A percentile compares a stretch with the other conserved stretches of the same genome.
Evolutionary conservation across 495 filamentous ascomycete genomes (phyloP).

Genomic region (Evansstolkia leycettana): DNA sequence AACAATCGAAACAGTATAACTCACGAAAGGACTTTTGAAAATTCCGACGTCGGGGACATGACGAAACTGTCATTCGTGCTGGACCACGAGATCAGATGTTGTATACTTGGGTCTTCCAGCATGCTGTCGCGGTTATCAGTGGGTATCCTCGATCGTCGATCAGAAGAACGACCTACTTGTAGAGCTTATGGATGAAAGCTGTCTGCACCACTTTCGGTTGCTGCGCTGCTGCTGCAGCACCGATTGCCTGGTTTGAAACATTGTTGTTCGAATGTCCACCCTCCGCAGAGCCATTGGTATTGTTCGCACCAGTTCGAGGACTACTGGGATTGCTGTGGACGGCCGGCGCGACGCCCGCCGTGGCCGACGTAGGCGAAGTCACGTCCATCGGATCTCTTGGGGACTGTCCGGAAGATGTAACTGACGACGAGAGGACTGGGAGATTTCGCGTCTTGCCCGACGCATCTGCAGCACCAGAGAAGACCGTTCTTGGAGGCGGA

Average conservation of each 20-base stretch:
- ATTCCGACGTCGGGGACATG: conserved; percentile 93
- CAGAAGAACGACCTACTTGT: conserved; percentile 60
- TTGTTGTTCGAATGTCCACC: conserved; percentile 13
- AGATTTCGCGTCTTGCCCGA: conserved; percentile 31
- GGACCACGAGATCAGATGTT: conserved; percentile 94
- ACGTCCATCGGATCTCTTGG: conserved; percentile 37
- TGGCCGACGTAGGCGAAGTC: conserved; percentile 30
- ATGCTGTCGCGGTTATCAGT: conserved; percentile 47
- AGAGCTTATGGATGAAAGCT: conserved; percentile 98
- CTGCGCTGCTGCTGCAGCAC: conserved; percentile 76
- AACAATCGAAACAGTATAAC: conserved; percentile 23
- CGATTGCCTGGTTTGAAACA: conserved; percentile 33
- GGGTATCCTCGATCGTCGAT: background rate
- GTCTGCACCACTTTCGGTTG: conserved; percentile 97
- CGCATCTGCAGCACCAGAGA: conserved; percentile 24
- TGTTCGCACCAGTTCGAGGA: conserved; percentile 28
- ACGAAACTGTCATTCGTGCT: conserved; percentile 91
- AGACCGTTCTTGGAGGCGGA: conserved; percentile 25
- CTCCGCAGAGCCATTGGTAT: conserved; percentile 32
- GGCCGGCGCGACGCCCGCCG: conserved; percentile 21
- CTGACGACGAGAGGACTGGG: conserved; percentile 32
- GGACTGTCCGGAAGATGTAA: conserved; percentile 20
- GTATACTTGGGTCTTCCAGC: conserved; percentile 86
- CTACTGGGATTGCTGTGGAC: conserved; percentile 35
- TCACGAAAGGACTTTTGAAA: conserved; percentile 96